Evolutionary conservation across 73 alveolate species (phyloP).

Genomic region (Paraurostyla sp.): DNA sequence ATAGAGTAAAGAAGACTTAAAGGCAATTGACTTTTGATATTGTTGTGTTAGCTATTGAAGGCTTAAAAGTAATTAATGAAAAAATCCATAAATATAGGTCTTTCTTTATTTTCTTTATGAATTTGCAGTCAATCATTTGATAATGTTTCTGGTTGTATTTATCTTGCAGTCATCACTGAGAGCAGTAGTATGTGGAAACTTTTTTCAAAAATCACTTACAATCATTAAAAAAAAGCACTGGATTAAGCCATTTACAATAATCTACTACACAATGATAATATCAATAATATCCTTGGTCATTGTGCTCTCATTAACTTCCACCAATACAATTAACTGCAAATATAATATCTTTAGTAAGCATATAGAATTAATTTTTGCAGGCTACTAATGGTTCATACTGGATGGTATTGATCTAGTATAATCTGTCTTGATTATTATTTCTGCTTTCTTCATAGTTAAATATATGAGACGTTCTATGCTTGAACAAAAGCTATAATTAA

Average conservation of each 20-base stretch:
- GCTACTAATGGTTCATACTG: conserved; percentile 20
- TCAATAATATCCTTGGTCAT: neutral
- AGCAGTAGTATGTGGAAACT: conserved; percentile 43
- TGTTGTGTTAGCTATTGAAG: neutral
- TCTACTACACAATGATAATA: neutral
- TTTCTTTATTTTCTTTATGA: conserved; percentile 14
- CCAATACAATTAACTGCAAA: neutral
- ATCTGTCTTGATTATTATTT: conserved; percentile 16
- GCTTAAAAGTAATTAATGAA: neutral
- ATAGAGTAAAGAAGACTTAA: neutral
- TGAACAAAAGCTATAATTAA: neutral
- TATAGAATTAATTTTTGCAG: neutral
- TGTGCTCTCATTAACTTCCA: neutral
- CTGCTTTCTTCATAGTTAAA: neutral
- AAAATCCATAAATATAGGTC: neutral
- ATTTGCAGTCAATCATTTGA: neutral
- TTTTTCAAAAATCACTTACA: neutral
- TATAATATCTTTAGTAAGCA: conserved; percentile 5
- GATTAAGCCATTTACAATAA: neutral
- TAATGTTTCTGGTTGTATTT: neutral
- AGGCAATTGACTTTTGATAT: neutral
- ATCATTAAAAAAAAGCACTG: neutral
- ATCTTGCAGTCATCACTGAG: neutral
- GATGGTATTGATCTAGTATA: neutral
- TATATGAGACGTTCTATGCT: neutral